A percentile compares a stretch with the other conserved stretches of the same genome.
These are phyloP conservation scores for Claviceps maximensis DNA, from an alignment of 2,329 filamentous ascomycete genomes.

Conservation along the genomic window DNA sequence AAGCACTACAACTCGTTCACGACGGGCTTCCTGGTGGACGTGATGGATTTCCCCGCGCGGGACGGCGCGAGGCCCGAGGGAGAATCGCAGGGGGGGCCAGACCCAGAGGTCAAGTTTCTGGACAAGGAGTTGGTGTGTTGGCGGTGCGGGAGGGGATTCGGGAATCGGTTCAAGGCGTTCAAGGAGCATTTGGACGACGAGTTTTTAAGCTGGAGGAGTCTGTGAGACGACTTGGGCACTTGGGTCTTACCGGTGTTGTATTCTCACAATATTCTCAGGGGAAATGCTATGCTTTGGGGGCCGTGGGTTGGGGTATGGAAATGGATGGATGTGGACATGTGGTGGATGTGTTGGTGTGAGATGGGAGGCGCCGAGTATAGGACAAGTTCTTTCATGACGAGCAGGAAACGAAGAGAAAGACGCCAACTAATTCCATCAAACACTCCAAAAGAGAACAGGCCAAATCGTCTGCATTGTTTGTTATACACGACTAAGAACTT, in stretches of 20 bases:
- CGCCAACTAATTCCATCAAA: not conserved
- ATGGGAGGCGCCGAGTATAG: no score
- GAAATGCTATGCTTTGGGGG: no score
- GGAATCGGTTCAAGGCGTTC: conserved; percentile 57
- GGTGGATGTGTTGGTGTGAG: no score
- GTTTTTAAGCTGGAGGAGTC: conserved; percentile 59
- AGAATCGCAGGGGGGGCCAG: conserved; percentile 12
- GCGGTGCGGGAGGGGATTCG: conserved; percentile 66
- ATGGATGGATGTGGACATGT: no score
- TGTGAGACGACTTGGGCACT: no score
- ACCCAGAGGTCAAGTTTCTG: conserved; percentile 38
- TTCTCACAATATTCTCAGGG: no score
- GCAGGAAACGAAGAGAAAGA: no score
- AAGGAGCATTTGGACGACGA: conserved; percentile 66
- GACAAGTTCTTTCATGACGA: no score
- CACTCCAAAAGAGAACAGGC: not conserved
- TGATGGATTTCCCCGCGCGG: conserved; percentile 62
- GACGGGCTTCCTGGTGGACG: conserved; percentile 66
- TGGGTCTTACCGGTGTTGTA: no score
- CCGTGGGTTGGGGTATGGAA: conserved; percentile 25
- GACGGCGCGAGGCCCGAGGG: conserved; percentile 50
- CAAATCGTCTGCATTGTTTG: no score
- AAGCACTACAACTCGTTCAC: conserved; percentile 92
- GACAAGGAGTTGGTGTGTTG: conserved; percentile 62
- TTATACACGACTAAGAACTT: no score